Evolutionary conservation across 495 filamentous ascomycete genomes (phyloP).

Genomic region (Penicillium desertorum): DNA sequence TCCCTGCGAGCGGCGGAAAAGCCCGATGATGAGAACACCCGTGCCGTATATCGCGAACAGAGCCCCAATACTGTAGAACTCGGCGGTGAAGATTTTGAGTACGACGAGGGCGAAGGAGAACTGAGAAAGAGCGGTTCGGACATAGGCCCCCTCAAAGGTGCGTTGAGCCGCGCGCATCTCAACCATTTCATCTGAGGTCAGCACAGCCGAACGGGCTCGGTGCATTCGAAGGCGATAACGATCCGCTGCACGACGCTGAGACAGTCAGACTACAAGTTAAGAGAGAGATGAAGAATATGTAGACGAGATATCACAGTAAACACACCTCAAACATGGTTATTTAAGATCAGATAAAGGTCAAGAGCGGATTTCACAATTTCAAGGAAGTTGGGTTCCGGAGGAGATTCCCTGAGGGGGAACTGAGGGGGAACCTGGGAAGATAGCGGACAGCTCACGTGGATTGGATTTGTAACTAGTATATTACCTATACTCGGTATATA

Average conservation of each 20-base stretch:
- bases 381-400: conserved; percentile 2
- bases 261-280: conserved; percentile 7
- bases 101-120: conserved; percentile 94
- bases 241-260: conserved; percentile 48
- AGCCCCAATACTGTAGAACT: conserved; percentile 92
- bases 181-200: conserved; percentile 81
- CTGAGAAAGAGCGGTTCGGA: conserved; percentile 88
- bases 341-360: neutral
- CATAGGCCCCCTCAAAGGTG: conserved; percentile 96
- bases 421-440: too few species aligned
- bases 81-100: conserved; percentile 91
- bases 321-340: conserved; percentile 39
- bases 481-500: too few species aligned
- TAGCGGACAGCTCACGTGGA: conserved; percentile 24
- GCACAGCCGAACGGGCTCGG: conserved; percentile 77
- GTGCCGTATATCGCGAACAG: conserved; percentile 89
- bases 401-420: too few species aligned
- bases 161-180: conserved; percentile 93
- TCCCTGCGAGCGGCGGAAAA: conserved; percentile 82
- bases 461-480: neutral
- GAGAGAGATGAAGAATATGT: conserved; percentile 6
- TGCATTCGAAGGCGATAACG: conserved; percentile 68
- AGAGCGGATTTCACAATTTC: neutral
- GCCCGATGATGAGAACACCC: conserved; percentile 73
- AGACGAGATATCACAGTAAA: neutral